Evolutionary conservation across 768 basidiomycete genomes (phyloP), one percentile per base, ranked within the genome.

Genomic region (Collybiopsis confluens): DNA sequence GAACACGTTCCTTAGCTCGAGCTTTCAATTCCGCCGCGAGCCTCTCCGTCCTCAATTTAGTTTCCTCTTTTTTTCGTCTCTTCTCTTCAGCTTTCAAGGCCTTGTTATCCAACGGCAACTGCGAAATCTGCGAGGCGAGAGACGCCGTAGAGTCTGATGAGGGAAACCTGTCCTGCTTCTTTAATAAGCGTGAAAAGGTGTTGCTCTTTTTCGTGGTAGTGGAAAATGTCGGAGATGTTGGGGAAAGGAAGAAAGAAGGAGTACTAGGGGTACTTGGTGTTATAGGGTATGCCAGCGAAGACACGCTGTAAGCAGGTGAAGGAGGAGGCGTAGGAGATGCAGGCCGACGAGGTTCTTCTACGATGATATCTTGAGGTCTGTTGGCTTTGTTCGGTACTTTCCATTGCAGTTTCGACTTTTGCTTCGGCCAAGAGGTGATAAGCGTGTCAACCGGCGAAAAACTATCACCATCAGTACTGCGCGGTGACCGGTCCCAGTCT

Each of bases 11-110:
- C 60, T 65, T 64, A 57, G 61, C 63, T 15, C 64, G 67, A 47
- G 69, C 68, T 62, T 73, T 76, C 56, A 80, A 67, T 44, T 77
- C 70, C 52, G 67, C 61, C n/a, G 79, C 78, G 28, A 80, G 66
- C 47, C 69, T 69, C 54, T 76, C 73, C 28, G 64, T 66, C 58
- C 64, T 71, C 51, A 69, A 69, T 60, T 73, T 73, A 27, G 59
- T 53, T 59, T 60, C 64, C 36, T 60, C 66, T 66, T 74, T 78
- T 56, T 72, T 70, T 64, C 67, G 64, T 57, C 53, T 61, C 63
- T 76, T 74, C 43, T 73, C 72, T 52, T 76, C 71, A 21, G 69
- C 72, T 64, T 72, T 79, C 52, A 66, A 66, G 57, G 59, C 63
- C 64, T 75, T 80, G 58, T 69, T 65, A 54, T 78, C 79, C 40